These are phyloP conservation scores for Punica granatum DNA, from an alignment of 345 rosid species.

Conservation along the genomic window DNA sequence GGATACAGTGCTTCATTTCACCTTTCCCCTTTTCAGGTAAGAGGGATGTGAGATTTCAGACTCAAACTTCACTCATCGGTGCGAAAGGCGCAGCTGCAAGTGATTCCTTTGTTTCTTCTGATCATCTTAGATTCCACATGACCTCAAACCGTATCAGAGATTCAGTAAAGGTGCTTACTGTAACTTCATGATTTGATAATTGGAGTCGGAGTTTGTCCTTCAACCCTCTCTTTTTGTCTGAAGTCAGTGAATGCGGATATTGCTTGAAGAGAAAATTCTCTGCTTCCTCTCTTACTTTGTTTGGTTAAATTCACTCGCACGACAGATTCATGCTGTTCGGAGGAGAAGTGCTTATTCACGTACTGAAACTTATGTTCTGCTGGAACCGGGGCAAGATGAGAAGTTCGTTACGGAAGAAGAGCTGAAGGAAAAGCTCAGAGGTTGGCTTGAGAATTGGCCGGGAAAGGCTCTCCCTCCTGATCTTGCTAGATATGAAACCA, in stretches of 20 bases:
- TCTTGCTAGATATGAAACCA: constrained; percentile 52
- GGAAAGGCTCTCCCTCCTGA: constrained; percentile 58
- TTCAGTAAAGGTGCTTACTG: constrained; percentile 20
- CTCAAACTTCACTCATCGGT: constrained; percentile 11
- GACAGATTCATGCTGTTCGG: constrained; percentile 37
- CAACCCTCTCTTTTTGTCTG: background rate
- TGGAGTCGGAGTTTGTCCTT: background rate
- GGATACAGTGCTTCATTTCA: no score
- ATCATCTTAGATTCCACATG: constrained; percentile 11
- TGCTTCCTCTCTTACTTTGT: background rate
- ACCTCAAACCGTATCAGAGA: background rate
- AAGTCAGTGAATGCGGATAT: background rate
- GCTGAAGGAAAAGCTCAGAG: constrained; percentile 47
- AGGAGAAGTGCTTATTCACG: constrained; percentile 53
- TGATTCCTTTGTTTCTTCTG: background rate
- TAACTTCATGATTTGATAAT: background rate
- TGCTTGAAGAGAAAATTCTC: background rate
- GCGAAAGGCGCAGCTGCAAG: constrained; percentile 12
- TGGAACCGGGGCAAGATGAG: constrained; percentile 82
- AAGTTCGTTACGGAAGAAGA: constrained; percentile 75
- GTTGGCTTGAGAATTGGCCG: constrained; percentile 75
- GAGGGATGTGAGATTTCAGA: constrained; percentile 1
- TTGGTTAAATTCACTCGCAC: background rate
- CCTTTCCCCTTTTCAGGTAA: constrained; percentile 16
- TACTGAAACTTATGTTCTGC: constrained; percentile 61